phyloP scores from a whole-genome alignment of 2,329 filamentous ascomycete species.

The Aspergillus fijiensis region DNA sequence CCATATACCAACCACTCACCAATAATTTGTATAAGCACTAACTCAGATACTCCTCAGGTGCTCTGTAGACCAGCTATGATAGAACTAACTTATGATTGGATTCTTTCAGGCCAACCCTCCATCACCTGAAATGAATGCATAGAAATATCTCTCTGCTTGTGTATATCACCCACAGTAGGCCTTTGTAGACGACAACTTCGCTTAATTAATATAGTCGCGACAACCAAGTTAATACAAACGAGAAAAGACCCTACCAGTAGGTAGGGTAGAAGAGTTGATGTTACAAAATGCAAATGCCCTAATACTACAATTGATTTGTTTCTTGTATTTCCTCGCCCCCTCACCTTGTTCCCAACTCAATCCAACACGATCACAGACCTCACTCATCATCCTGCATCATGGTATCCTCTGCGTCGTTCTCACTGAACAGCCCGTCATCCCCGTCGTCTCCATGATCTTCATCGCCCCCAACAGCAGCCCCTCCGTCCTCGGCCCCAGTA shows the following conservation, averaged over 20 bases:
- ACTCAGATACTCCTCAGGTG: too few relatives aligned
- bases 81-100: too few relatives aligned
- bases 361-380: slow-evolving; percentile 2
- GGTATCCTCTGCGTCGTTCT: slow-evolving; percentile 30
- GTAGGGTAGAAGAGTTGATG: slow-evolving; percentile 18
- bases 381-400: slow-evolving; percentile 38
- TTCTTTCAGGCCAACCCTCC: too few relatives aligned
- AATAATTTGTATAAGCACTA: too few relatives aligned
- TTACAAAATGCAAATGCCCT: slow-evolving; percentile 8
- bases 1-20: too few relatives aligned
- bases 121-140: too few relatives aligned
- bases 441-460: slow-evolving; percentile 25
- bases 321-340: background rate
- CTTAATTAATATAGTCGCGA: background rate
- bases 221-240: slow-evolving; percentile 12
- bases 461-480: slow-evolving; percentile 17
- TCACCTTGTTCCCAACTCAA: background rate
- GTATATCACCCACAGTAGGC: too few relatives aligned
- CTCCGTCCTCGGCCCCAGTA: slow-evolving; percentile 15
- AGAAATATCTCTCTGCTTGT: too few relatives aligned
- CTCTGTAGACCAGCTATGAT: too few relatives aligned
- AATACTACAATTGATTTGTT: slow-evolving; percentile 8
- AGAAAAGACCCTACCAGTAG: slow-evolving; percentile 9
- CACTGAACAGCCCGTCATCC: slow-evolving; percentile 41
- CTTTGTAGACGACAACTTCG: background rate